A percentile compares a stretch with the other conserved stretches of the same genome.
phyloP scores from a whole-genome alignment of 1,139 yeast genomes.

The Yamadazyma conglobata region DNA sequence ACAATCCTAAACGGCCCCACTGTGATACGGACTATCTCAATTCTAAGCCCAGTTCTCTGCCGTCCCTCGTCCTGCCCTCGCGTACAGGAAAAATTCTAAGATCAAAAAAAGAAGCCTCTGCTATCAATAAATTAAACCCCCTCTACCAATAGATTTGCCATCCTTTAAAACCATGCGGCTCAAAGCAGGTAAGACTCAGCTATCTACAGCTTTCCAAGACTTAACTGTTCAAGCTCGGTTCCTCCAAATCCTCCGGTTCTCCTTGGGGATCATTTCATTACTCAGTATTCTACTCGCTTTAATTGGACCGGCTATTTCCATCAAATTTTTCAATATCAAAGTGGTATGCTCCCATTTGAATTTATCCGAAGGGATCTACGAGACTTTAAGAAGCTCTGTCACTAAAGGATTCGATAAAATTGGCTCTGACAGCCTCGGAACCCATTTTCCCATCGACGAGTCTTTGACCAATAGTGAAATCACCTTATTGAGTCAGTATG shows the following conservation, averaged over 20 bases:
- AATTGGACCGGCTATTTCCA: conserved; percentile 26
- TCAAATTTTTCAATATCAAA: conserved; percentile 31
- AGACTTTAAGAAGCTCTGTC: conserved; percentile 40
- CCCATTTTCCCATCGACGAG: conserved; percentile 29
- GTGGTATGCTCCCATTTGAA: conserved; percentile 50
- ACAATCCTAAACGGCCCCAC: no score
- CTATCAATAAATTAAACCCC: no score
- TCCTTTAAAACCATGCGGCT: conserved; percentile 1
- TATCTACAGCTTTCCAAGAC: conserved; percentile 1
- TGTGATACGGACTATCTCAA: no score
- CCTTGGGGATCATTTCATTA: conserved; percentile 20
- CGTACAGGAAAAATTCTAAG: no score
- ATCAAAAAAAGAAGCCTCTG: no score
- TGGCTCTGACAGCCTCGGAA: conserved; percentile 2
- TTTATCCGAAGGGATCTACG: conserved; percentile 50
- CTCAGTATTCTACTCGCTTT: conserved; percentile 23
- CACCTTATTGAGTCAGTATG: conserved; percentile 42
- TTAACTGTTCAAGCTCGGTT: conserved; percentile 20
- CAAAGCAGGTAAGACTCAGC: conserved; percentile 2
- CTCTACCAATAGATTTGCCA: no score
- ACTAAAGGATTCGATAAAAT: conserved; percentile 10
- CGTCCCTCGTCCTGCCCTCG: no score
- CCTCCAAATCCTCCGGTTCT: conserved; percentile 29
- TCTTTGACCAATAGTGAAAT: conserved; percentile 52
- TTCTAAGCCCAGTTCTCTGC: no score